Base-by-base conservation (phyloP, 208 protist species). In the Leishmania turanica region DNA sequence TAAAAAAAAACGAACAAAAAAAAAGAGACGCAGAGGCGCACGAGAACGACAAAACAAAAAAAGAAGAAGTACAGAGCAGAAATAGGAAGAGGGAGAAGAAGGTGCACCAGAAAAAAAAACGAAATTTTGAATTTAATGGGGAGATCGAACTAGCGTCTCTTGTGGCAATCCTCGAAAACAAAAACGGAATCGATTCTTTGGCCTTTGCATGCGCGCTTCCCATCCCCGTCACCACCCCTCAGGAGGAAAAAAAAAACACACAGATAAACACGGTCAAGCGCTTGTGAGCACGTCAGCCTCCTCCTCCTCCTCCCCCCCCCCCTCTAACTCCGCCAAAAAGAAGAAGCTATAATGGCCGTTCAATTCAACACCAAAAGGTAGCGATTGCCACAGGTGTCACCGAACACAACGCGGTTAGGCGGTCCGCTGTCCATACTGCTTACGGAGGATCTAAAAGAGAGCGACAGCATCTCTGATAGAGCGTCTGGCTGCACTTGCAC, bases 341-440 rank as follows among this genome's bases (percentile, higher is more conserved):
- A 31, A 47, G 21, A 65, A n/a, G 11, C 13, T 19, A 1, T 13
- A 65, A 51, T 5, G 13, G 54, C 2, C 21, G 34, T 53, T 62
- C 51, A 77, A 8, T 19, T 77, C 17, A 87, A 68, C 5, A 56
- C 21, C 19, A 89, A 24, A 7, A 82, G n/a, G 53, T 82, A 76
- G 24, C 65, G 85, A 74, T 89, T 87, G 56, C 82, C 83, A 45
- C 70, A 77, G 17, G 47, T 71, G 77, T 87, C 86, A n/a, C 86
- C 79, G n/a, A 87, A 31, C 13, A 42, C 75, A n/a, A 87, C 54
- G 9, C n/a, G 11, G 21, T 70, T 76, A 3, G 34, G 53, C 15
- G 68, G 11, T 5, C 74, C 78, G 19, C 47, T 60, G 64, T 75
- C 72, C 17, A 86, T 58, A 54, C 72, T 42, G 64, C 65, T 79